Conservation (phyloP, 768 basidiomycete species). For the Tylopilus rubrobrunneus region DNA sequence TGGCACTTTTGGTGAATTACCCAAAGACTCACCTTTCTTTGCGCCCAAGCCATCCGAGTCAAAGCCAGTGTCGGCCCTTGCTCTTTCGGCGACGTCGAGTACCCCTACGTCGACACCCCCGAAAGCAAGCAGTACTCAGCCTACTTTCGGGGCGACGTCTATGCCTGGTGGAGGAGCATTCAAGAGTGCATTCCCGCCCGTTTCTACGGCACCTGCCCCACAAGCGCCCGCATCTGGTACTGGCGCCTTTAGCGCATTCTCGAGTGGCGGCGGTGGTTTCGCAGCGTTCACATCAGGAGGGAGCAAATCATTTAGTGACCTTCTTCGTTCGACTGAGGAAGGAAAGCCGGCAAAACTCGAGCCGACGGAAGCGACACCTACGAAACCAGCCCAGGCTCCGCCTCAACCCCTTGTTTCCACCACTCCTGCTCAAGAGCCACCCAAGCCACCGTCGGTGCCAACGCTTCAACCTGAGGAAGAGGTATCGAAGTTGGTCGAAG, state of each 20-base stretch:
- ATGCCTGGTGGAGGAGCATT: conserved; percentile 22
- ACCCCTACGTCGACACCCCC: conserved; percentile 22
- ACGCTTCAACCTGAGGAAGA: conserved; percentile 1
- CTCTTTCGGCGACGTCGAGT: conserved; percentile 12
- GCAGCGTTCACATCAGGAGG: conserved; percentile 45
- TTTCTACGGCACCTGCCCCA: conserved; percentile 3
- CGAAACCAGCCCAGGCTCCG: neutral
- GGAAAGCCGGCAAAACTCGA: conserved; percentile 18
- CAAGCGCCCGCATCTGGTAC: conserved; percentile 11
- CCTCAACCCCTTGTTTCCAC: conserved; percentile 7
- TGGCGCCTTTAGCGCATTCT: conserved; percentile 28
- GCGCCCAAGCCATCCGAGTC: conserved; percentile 33
- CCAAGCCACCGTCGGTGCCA: neutral
- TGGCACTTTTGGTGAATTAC: conserved; percentile 33
- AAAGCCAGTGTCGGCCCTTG: conserved; percentile 32
- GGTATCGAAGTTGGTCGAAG: neutral
- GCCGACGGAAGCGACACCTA: conserved; percentile 16
- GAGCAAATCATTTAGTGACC: conserved; percentile 57
- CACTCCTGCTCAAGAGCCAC: conserved; percentile 14
- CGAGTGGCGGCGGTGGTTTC: conserved; percentile 42
- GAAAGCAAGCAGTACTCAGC: conserved; percentile 20
- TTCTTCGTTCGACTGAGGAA: conserved; percentile 43
- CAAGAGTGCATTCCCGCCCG: conserved; percentile 18
- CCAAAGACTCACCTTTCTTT: conserved; percentile 53
- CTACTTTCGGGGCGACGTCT: conserved; percentile 41